phyloP scores from a whole-genome alignment of 1,139 yeast genomes.

The Spathaspora sp. region DNA sequence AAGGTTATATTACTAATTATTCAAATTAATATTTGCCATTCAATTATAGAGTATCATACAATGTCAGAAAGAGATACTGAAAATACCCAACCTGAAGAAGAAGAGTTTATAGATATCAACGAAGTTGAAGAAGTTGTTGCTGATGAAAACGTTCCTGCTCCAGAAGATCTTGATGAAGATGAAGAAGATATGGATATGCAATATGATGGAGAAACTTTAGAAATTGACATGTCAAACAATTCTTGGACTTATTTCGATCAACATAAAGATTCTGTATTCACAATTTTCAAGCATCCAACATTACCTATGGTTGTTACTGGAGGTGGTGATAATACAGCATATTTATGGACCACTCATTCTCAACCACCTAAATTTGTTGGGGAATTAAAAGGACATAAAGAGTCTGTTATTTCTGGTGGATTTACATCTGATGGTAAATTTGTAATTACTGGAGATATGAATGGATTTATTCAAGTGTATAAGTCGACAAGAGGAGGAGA shows the following conservation, averaged over 20 bases:
- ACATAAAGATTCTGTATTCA: constrained; percentile 82
- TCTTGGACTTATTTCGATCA: constrained; percentile 86
- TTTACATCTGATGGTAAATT: constrained; percentile 82
- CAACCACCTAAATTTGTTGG: constrained; percentile 80
- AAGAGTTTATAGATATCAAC: constrained; percentile 53
- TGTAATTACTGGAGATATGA: constrained; percentile 91
- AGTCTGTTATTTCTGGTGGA: constrained; percentile 81
- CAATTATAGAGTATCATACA: not conserved
- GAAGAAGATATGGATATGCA: constrained; percentile 30
- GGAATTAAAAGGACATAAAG: constrained; percentile 76
- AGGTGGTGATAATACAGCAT: constrained; percentile 91
- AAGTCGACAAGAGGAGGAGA: constrained; percentile 73
- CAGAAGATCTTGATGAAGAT: constrained; percentile 41
- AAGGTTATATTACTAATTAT: not conserved
- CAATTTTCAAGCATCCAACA: constrained; percentile 75
- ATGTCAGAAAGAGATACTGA: not conserved
- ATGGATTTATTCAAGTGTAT: constrained; percentile 78
- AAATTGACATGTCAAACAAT: constrained; percentile 78
- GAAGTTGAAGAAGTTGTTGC: constrained; percentile 63
- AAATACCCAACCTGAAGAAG: constrained; percentile 21
- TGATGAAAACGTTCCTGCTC: constrained; percentile 34
- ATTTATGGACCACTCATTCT: constrained; percentile 87
- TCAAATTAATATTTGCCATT: not conserved
- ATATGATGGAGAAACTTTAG: constrained; percentile 34
- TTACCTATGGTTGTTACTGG: constrained; percentile 77